These are phyloP conservation scores for Phaffia tasmanica DNA, from an alignment of 768 basidiomycete genomes.

Conservation along the genomic window DNA sequence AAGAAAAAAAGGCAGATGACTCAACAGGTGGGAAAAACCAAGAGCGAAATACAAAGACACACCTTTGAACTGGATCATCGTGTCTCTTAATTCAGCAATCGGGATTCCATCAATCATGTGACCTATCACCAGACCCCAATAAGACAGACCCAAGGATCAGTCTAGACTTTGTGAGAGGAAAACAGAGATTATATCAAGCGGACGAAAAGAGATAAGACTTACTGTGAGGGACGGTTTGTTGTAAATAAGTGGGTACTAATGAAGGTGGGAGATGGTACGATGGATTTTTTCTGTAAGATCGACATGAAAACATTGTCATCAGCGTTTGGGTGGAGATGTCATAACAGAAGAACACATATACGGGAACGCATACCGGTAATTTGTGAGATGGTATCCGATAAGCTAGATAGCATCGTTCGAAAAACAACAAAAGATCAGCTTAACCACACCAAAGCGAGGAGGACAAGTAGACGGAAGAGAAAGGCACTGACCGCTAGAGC, in stretches of 20 bases:
- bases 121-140: not conserved
- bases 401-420: not conserved
- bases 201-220: not conserved
- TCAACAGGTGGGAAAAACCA: not conserved
- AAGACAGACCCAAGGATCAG: too few species aligned
- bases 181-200: too few species aligned
- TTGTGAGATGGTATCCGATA: slow-evolving; percentile 15
- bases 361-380: slow-evolving; percentile 13
- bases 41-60: not conserved
- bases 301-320: not conserved
- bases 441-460: too few species aligned
- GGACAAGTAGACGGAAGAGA: too few species aligned
- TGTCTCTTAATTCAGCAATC: slow-evolving; percentile 7
- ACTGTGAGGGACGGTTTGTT: slow-evolving; percentile 21
- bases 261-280: slow-evolving; percentile 21
- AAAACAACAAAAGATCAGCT: too few species aligned
- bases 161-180: too few species aligned
- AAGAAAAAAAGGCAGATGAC: not conserved
- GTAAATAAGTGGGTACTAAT: slow-evolving; percentile 15
- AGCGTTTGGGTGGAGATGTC: not conserved
- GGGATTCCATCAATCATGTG: slow-evolving; percentile 21
- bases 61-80: slow-evolving; percentile 16
- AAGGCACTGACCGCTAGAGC: too few species aligned
- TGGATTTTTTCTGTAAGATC: slow-evolving; percentile 9
- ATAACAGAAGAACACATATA: not conserved